Percentiles rank a stretch among this genome's conserved stretches.
phyloP scores from a whole-genome alignment of 2,329 filamentous ascomycete genomes.

The Beauveria brongniartii region DNA sequence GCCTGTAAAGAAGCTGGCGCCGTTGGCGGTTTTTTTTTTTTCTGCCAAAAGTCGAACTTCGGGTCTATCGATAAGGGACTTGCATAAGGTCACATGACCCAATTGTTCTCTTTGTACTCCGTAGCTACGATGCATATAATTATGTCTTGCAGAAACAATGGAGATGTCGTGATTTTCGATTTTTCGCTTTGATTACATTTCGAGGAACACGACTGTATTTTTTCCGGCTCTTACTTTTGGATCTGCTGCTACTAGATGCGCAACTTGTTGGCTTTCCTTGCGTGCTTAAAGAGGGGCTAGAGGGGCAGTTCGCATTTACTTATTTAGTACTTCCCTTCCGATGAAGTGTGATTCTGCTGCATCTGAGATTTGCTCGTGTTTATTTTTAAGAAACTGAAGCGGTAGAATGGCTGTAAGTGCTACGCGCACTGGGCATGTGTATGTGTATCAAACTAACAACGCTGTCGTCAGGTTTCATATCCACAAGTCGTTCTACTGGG shows the following conservation, averaged over 20 bases:
- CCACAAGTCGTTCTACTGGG: slow-evolving; percentile 79
- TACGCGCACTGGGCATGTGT: background rate
- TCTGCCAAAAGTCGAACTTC: background rate
- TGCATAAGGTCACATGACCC: background rate
- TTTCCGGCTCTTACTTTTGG: background rate
- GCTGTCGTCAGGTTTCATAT: slow-evolving; percentile 40
- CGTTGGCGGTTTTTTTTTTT: slow-evolving; percentile 7
- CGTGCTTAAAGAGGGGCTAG: background rate
- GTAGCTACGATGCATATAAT: background rate
- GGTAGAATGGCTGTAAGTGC: slow-evolving; percentile 17
- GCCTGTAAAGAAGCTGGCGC: background rate
- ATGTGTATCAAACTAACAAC: background rate
- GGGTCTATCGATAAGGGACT: slow-evolving; percentile 7
- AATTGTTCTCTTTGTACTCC: background rate
- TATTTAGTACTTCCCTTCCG: too few relatives aligned
- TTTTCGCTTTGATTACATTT: background rate
- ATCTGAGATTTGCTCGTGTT: too few relatives aligned
- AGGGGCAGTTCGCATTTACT: background rate
- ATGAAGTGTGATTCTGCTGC: too few relatives aligned
- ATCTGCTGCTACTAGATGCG: background rate
- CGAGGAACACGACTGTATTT: background rate
- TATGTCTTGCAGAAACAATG: background rate
- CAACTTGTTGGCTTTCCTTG: background rate
- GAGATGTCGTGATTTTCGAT: background rate
- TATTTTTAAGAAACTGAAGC: background rate